phyloP scores from a whole-genome alignment of 148 eudicot genomes.

The Beta vulgaris region DNA sequence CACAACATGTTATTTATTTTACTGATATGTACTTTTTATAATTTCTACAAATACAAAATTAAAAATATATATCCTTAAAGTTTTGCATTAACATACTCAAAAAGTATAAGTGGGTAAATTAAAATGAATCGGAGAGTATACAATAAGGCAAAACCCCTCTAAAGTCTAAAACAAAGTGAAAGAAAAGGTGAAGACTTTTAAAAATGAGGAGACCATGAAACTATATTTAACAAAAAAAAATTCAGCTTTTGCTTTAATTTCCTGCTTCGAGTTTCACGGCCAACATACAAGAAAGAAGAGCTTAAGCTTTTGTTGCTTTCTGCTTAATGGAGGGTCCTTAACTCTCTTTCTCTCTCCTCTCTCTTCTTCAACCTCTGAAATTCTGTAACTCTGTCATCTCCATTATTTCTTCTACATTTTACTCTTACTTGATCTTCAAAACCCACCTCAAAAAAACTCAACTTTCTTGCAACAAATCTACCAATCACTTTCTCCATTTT shows the following conservation, averaged over 20 bases:
- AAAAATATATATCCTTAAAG: no score
- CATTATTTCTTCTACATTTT: neutral
- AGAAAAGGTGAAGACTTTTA: neutral
- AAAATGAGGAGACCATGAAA: no score
- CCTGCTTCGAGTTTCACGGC: conserved; percentile 27
- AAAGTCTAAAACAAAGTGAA: neutral
- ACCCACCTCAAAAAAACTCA: no score
- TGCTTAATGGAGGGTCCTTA: conserved; percentile 66
- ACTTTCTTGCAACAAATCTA: conserved; percentile 1
- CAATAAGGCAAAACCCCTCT: no score
- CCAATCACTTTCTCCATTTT: neutral
- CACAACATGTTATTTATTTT: no score
- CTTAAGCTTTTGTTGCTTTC: conserved; percentile 43
- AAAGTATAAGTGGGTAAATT: no score
- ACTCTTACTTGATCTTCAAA: no score
- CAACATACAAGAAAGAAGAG: neutral
- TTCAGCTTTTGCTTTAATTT: conserved; percentile 20
- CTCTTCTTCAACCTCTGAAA: neutral
- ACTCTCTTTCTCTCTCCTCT: conserved; percentile 36
- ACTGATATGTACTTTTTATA: no score
- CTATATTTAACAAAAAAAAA: no score
- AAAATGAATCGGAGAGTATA: no score
- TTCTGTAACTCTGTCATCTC: neutral
- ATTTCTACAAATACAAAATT: no score
- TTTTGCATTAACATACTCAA: no score